Conservation (phyloP, 1,139 yeast genomes). For the Yamadazyma sp. region DNA sequence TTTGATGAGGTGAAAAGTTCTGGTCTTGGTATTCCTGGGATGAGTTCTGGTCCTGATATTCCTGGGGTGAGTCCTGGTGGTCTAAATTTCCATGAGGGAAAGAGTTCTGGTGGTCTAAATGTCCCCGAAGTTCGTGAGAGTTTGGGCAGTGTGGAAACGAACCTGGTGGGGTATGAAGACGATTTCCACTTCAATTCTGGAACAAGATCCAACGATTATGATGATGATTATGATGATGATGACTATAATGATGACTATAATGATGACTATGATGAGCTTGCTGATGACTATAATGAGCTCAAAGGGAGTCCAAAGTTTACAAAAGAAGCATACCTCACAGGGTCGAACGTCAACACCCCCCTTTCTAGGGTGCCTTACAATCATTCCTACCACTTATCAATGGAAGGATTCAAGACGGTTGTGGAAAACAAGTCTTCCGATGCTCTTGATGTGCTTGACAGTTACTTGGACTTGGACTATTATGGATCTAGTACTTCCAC, state of each 20-base stretch:
- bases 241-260: slow-evolving; percentile 18
- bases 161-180: slow-evolving; percentile 4
- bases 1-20: slow-evolving; percentile 25
- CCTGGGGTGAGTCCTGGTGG: no score
- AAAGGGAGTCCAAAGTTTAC: not conserved
- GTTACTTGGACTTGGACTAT: slow-evolving; percentile 26
- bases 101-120: no score
- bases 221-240: not conserved
- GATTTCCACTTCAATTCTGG: not conserved
- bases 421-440: slow-evolving; percentile 15
- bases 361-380: slow-evolving; percentile 17
- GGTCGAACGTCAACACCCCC: no score
- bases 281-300: not conserved
- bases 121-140: no score
- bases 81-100: no score
- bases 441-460: slow-evolving; percentile 34
- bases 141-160: not conserved
- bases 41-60: no score
- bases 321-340: no score
- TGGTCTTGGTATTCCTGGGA: no score
- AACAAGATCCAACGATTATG: not conserved
- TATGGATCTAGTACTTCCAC: slow-evolving; percentile 4
- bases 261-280: slow-evolving; percentile 5
- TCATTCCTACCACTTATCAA: slow-evolving; percentile 32
- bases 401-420: slow-evolving; percentile 21